phyloP scores from a whole-genome alignment of 495 filamentous ascomycete genomes.

The Aspergillus sclerotiicarbonarius region DNA sequence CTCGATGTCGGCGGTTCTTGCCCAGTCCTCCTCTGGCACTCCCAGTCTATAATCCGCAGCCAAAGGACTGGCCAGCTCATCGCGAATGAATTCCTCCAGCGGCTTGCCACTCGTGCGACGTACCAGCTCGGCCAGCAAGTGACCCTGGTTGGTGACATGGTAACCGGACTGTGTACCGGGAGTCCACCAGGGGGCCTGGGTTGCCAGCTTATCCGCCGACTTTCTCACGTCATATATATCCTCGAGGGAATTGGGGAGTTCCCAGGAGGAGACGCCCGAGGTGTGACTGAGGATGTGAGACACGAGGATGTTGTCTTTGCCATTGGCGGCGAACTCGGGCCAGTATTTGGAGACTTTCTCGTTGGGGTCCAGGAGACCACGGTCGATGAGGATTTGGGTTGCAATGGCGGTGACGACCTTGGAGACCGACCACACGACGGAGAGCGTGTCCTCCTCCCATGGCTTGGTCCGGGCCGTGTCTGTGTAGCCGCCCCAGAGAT shows the following conservation, averaged over 20 bases:
- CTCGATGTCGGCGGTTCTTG: constrained; percentile 28
- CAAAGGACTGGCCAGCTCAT: constrained; percentile 37
- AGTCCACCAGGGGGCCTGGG: constrained; percentile 42
- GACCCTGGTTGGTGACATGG: constrained; percentile 36
- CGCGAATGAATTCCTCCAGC: constrained; percentile 38
- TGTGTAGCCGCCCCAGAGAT: constrained; percentile 46
- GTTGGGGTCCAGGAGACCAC: constrained; percentile 36
- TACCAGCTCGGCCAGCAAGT: constrained; percentile 41
- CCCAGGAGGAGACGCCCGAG: constrained; percentile 37
- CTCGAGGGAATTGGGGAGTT: constrained; percentile 25
- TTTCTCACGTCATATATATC: constrained; percentile 29
- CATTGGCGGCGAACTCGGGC: constrained; percentile 44
- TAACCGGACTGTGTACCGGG: constrained; percentile 40
- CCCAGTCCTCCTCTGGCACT: constrained; percentile 28
- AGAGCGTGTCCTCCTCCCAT: constrained; percentile 43
- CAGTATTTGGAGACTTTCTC: constrained; percentile 43
- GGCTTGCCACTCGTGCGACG: constrained; percentile 35
- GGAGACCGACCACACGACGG: constrained; percentile 39
- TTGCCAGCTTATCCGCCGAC: constrained; percentile 30
- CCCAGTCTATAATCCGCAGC: constrained; percentile 41
- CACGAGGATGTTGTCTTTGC: constrained; percentile 40
- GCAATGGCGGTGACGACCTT: constrained; percentile 42
- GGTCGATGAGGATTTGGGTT: constrained; percentile 36
- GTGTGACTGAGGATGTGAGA: constrained; percentile 42
- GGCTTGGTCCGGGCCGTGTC: constrained; percentile 24